Conservation (phyloP, 352 stramenopile species). For the Pythium myriotylum region DNA sequence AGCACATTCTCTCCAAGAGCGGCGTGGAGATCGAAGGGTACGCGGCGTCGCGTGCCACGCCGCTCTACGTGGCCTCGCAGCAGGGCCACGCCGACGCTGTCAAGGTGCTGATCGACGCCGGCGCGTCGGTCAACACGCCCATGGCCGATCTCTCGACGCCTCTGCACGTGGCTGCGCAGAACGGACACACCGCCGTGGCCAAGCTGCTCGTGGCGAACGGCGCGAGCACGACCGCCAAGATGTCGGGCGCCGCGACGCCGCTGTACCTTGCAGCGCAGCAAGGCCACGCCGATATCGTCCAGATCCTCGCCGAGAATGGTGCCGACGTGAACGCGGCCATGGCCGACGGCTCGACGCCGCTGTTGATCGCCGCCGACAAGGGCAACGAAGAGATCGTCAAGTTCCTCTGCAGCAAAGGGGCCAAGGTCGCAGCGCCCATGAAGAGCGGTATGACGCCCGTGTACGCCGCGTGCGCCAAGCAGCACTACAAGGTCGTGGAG, state of each 20-base stretch:
- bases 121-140: conserved; percentile 34
- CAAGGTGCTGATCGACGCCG: conserved; percentile 16
- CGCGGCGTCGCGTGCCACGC: conserved; percentile 38
- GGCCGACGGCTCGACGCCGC: conserved; percentile 71
- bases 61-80: conserved; percentile 67
- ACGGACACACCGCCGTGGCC: conserved; percentile 63
- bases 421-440: conserved; percentile 61
- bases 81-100: conserved; percentile 41
- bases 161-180: conserved; percentile 79
- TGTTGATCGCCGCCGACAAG: conserved; percentile 84
- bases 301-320: conserved; percentile 11
- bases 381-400: conserved; percentile 57
- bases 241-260: conserved; percentile 56
- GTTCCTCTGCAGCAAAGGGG: conserved; percentile 51
- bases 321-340: conserved; percentile 51
- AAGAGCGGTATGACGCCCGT: conserved; percentile 73
- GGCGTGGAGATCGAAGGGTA: conserved; percentile 27
- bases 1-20: conserved; percentile 17
- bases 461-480: conserved; percentile 80
- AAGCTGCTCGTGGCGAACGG: conserved; percentile 56
- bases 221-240: conserved; percentile 43
- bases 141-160: conserved; percentile 81
- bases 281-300: conserved; percentile 35
- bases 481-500: conserved; percentile 28
- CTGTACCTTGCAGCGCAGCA: conserved; percentile 84